Conservation (phyloP, 192 early-diverging fungal genomes). For the Linnemannia hyalina region DNA sequence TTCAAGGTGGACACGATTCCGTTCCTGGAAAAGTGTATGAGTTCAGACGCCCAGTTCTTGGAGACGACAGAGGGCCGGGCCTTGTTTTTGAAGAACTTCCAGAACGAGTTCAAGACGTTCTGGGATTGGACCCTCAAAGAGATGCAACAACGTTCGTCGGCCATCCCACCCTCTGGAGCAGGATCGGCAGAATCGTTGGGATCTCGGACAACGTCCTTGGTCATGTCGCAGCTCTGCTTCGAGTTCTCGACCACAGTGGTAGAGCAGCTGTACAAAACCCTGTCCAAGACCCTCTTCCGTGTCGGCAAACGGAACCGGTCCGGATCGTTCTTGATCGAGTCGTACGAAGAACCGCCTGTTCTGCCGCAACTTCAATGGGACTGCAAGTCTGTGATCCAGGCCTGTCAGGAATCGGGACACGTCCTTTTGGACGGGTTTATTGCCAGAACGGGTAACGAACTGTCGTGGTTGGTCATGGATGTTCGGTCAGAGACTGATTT, state of each 20-base stretch:
- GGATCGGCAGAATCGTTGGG: neutral
- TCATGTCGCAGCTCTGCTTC: slow-evolving; percentile 49
- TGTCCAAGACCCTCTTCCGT: slow-evolving; percentile 48
- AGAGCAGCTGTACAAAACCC: slow-evolving; percentile 42
- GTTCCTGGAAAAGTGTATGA: slow-evolving; percentile 59
- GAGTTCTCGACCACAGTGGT: slow-evolving; percentile 24
- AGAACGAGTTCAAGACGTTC: slow-evolving; percentile 45
- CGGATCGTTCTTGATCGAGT: slow-evolving; percentile 49
- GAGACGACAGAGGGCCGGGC: slow-evolving; percentile 36
- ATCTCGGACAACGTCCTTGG: slow-evolving; percentile 18
- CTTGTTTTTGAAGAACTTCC: slow-evolving; percentile 49
- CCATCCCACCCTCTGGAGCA: neutral
- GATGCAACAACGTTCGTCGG: slow-evolving; percentile 35
- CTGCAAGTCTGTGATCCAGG: slow-evolving; percentile 37
- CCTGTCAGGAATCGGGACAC: slow-evolving; percentile 47
- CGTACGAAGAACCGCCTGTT: slow-evolving; percentile 47
- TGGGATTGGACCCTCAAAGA: slow-evolving; percentile 56
- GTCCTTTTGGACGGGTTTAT: slow-evolving; percentile 41
- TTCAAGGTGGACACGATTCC: slow-evolving; percentile 53
- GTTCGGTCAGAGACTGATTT: slow-evolving; percentile 23
- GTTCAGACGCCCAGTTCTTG: slow-evolving; percentile 50
- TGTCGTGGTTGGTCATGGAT: slow-evolving; percentile 40
- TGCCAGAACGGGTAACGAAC: slow-evolving; percentile 43
- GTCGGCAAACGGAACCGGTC: slow-evolving; percentile 45
- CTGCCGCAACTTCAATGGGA: slow-evolving; percentile 47